Evolutionary conservation across 495 filamentous ascomycete species (phyloP).

Genomic region (Lentithecium fluviatile): DNA sequence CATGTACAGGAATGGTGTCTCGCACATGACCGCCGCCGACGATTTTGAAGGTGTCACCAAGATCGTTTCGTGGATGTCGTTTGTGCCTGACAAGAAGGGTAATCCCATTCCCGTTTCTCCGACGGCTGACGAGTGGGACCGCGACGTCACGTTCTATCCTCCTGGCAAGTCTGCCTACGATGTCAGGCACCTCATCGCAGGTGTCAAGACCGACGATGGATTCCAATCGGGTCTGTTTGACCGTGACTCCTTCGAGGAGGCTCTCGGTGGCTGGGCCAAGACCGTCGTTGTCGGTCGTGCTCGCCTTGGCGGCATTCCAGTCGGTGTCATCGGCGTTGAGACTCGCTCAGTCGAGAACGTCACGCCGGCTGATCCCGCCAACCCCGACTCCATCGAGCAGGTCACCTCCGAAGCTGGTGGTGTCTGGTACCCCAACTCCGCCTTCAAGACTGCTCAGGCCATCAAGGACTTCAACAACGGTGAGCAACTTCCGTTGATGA

Average conservation of each 20-base stretch:
- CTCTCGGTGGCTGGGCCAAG: slow-evolving; percentile 92
- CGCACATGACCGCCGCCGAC: slow-evolving; percentile 95
- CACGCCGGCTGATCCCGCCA: slow-evolving; percentile 95
- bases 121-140: slow-evolving; percentile 86
- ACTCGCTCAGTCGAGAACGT: slow-evolving; percentile 94
- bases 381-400: slow-evolving; percentile 96
- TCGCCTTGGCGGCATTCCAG: slow-evolving; percentile 93
- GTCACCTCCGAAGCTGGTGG: slow-evolving; percentile 91
- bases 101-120: slow-evolving; percentile 84
- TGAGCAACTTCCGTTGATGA: slow-evolving; percentile 97
- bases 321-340: slow-evolving; percentile 98
- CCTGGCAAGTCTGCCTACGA: slow-evolving; percentile 89
- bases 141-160: slow-evolving; percentile 81
- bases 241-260: slow-evolving; percentile 92
- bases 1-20: slow-evolving; percentile 99
- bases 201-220: slow-evolving; percentile 82
- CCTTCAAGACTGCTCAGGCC: slow-evolving; percentile 98
- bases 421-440: slow-evolving; percentile 99
- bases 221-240: slow-evolving; percentile 94
- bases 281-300: slow-evolving; percentile 97
- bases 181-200: slow-evolving; percentile 86
- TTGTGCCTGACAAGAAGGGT: slow-evolving; percentile 89
- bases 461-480: slow-evolving; percentile 99
- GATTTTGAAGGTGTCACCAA: slow-evolving; percentile 97
- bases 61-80: slow-evolving; percentile 97